Evolutionary conservation across 2,329 filamentous ascomycete species (phyloP).

Genomic region (Ceratocystis variospora): DNA sequence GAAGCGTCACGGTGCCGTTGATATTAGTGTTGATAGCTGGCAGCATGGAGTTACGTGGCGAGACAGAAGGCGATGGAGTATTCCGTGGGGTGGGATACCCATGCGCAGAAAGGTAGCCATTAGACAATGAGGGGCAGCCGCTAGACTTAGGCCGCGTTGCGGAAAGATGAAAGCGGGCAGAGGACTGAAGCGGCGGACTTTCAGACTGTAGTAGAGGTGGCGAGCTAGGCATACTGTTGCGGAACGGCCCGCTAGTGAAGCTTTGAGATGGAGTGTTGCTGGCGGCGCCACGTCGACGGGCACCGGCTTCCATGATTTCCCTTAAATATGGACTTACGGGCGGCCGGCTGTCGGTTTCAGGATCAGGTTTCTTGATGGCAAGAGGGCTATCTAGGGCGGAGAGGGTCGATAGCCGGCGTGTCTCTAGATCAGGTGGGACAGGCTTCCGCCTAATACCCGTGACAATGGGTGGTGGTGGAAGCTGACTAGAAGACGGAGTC

Average conservation of each 20-base stretch:
- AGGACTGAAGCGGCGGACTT: not conserved
- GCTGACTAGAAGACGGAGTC: conserved; percentile 20
- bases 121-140: conserved; percentile 26
- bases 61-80: conserved; percentile 28
- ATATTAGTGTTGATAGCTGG: conserved; percentile 14
- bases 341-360: conserved; percentile 47
- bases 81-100: not conserved
- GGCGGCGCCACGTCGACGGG: conserved; percentile 24
- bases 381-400: conserved; percentile 7
- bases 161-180: not conserved
- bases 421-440: conserved; percentile 11
- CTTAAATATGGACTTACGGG: conserved; percentile 44
- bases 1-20: conserved; percentile 10
- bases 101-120: not conserved
- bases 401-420: conserved; percentile 7
- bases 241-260: not conserved
- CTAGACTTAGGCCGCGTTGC: conserved; percentile 27
- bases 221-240: not conserved
- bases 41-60: conserved; percentile 25
- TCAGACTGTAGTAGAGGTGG: not conserved
- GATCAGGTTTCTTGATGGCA: conserved; percentile 25
- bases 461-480: not conserved
- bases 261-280: not conserved
- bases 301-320: conserved; percentile 23
- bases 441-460: conserved; percentile 14